phyloP scores from a whole-genome alignment of 78 protist species.

The Andalucia godoyi region DNA sequence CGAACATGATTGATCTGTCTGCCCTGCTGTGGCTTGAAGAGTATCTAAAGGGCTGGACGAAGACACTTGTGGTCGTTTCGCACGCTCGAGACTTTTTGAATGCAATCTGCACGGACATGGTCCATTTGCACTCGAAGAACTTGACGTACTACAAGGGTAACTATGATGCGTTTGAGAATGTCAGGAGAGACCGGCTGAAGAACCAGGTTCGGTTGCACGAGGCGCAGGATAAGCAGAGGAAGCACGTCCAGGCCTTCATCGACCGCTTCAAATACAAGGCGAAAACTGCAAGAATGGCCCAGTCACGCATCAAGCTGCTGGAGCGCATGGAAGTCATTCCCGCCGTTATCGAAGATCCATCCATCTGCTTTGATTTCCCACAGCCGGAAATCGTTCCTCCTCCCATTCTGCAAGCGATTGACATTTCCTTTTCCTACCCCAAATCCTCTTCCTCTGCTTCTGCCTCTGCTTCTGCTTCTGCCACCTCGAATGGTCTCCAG shows the following conservation, averaged over 20 bases:
- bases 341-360: conserved; percentile 53
- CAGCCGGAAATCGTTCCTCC: conserved; percentile 46
- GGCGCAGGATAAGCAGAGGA: conserved; percentile 49
- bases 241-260: conserved; percentile 62
- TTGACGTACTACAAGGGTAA: conserved; percentile 70
- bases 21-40: conserved; percentile 80
- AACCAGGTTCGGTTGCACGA: conserved; percentile 42
- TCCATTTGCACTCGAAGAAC: conserved; percentile 35
- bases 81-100: conserved; percentile 85
- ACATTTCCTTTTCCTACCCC: conserved; percentile 70
- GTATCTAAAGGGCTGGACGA: conserved; percentile 20
- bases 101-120: conserved; percentile 64
- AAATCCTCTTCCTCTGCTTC: too few relatives aligned
- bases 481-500: conserved; percentile 21
- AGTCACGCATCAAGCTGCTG: conserved; percentile 56
- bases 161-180: conserved; percentile 61
- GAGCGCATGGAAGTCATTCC: conserved; percentile 54
- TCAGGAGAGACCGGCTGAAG: conserved; percentile 42
- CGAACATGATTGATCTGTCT: conserved; percentile 82
- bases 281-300: conserved; percentile 71
- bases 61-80: conserved; percentile 57
- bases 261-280: conserved; percentile 73
- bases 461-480: too few relatives aligned
- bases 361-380: conserved; percentile 33
- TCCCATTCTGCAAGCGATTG: conserved; percentile 60